A percentile compares a stretch with the other conserved stretches of the same genome.
Conservation (phyloP, 352 stramenopile genomes). For the Chrysophaeum taylorii region DNA sequence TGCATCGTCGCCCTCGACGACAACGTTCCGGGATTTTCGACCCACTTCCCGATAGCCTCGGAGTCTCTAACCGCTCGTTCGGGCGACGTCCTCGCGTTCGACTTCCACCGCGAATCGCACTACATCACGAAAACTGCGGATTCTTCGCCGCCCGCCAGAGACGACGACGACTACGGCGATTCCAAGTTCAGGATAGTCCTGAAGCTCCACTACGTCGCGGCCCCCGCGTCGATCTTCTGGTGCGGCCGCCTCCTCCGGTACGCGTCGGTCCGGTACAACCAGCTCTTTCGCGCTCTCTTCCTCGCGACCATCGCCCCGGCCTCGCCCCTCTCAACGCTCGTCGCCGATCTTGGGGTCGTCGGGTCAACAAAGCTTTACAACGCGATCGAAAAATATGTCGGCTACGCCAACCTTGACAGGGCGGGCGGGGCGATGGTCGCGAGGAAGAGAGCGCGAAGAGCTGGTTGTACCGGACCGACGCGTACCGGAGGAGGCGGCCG, state of each 20-base stretch:
- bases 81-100: slow-evolving; percentile 44
- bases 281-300: slow-evolving; percentile 43
- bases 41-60: slow-evolving; percentile 36
- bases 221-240: slow-evolving; percentile 36
- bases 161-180: too few species aligned
- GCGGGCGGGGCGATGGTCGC: slow-evolving; percentile 35
- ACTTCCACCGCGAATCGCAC: slow-evolving; percentile 53
- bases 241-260: slow-evolving; percentile 19
- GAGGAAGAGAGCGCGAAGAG: slow-evolving; percentile 44
- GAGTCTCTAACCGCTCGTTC: slow-evolving; percentile 30
- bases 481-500: slow-evolving; percentile 19
- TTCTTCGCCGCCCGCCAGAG: too few species aligned
- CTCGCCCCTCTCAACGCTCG: slow-evolving; percentile 28
- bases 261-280: slow-evolving; percentile 42
- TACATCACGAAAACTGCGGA: slow-evolving; percentile 33
- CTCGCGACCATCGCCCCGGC: slow-evolving; percentile 38
- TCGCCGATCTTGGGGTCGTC: slow-evolving; percentile 40
- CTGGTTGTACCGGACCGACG: slow-evolving; percentile 42
- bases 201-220: slow-evolving; percentile 51
- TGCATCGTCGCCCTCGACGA: slow-evolving; percentile 46
- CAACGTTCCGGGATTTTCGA: slow-evolving; percentile 37
- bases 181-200: slow-evolving; percentile 39
- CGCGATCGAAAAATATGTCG: slow-evolving; percentile 35
- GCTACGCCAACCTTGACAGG: slow-evolving; percentile 37
- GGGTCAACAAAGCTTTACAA: slow-evolving; percentile 38